A percentile compares a stretch with the other conserved stretches of the same genome.
Evolutionary conservation across 2,329 filamentous ascomycete species (phyloP).

Genomic region (Ilyonectria sp.): DNA sequence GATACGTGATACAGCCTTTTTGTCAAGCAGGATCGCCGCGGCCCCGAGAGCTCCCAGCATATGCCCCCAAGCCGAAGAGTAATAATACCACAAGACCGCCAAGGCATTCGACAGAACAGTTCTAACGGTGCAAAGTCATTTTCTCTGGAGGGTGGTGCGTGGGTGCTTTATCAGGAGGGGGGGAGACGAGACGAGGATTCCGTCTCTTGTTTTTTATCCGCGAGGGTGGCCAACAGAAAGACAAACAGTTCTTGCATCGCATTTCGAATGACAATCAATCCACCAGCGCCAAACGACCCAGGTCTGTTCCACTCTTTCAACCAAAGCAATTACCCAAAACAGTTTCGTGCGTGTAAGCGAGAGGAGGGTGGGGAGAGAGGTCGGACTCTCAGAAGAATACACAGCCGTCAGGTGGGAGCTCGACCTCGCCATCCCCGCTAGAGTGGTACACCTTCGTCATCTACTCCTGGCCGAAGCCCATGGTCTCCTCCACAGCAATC

Average conservation of each 20-base stretch:
- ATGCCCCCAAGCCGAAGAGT: slow-evolving; percentile 18
- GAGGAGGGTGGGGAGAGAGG: slow-evolving; percentile 37
- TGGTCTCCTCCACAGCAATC: slow-evolving; percentile 97
- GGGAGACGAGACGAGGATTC: slow-evolving; percentile 25
- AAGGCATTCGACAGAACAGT: slow-evolving; percentile 27
- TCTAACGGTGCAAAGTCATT: slow-evolving; percentile 16
- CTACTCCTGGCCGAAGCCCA: slow-evolving; percentile 98
- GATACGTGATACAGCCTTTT: slow-evolving; percentile 38
- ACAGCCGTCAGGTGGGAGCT: slow-evolving; percentile 31
- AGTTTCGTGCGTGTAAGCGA: slow-evolving; percentile 39
- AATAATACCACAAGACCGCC: slow-evolving; percentile 28
- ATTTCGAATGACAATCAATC: slow-evolving; percentile 46
- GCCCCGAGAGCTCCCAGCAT: slow-evolving; percentile 25
- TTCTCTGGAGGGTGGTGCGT: neutral
- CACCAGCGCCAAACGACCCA: slow-evolving; percentile 53
- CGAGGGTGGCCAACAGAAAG: slow-evolving; percentile 28
- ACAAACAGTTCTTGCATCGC: slow-evolving; percentile 43
- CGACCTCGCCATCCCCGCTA: slow-evolving; percentile 34
- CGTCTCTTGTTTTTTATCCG: slow-evolving; percentile 33
- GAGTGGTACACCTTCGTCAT: slow-evolving; percentile 38
- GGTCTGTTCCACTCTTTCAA: slow-evolving; percentile 50
- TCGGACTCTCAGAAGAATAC: slow-evolving; percentile 37
- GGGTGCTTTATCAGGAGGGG: slow-evolving; percentile 6
- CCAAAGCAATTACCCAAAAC: slow-evolving; percentile 52
- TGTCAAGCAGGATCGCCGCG: slow-evolving; percentile 27